Evolutionary conservation across 2,329 filamentous ascomycete genomes (phyloP).

Genomic region (Fusarium sp.): DNA sequence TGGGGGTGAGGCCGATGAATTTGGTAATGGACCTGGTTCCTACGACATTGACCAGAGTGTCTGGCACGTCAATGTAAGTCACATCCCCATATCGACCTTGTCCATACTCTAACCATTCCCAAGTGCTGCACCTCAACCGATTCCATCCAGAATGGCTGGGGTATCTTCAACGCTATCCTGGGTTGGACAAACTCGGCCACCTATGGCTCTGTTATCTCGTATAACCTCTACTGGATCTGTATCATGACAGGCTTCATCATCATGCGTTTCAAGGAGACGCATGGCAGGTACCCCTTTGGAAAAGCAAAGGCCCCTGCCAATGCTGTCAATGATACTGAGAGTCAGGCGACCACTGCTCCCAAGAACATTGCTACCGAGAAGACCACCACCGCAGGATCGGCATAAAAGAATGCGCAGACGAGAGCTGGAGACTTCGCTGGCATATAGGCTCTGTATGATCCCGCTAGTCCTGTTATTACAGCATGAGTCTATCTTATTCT

Average conservation of each 20-base stretch:
- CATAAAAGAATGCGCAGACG: background rate
- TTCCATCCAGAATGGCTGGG: conserved; percentile 83
- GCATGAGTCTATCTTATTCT: conserved; percentile 39
- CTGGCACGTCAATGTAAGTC: conserved; percentile 83
- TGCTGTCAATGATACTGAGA: conserved; percentile 45
- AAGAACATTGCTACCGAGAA: conserved; percentile 49
- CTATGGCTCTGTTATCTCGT: conserved; percentile 87
- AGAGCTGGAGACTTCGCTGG: background rate
- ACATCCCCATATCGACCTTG: background rate
- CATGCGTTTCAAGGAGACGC: conserved; percentile 75
- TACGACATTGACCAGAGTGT: conserved; percentile 84
- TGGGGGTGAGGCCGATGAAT: conserved; percentile 67
- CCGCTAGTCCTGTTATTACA: conserved; percentile 28
- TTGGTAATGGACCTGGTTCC: conserved; percentile 74
- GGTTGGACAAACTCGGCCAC: conserved; percentile 93
- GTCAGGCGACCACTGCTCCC: conserved; percentile 43
- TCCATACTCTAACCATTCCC: background rate
- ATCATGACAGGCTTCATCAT: conserved; percentile 77
- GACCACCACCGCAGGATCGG: conserved; percentile 41
- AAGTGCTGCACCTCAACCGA: conserved; percentile 81
- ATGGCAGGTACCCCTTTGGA: conserved; percentile 63
- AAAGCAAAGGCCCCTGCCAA: conserved; percentile 51
- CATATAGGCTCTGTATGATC: conserved; percentile 12
- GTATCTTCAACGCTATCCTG: conserved; percentile 86
- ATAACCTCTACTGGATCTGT: conserved; percentile 88